Evolutionary conservation across 768 basidiomycete species (phyloP).

Genomic region (Pleurotus eryngii): DNA sequence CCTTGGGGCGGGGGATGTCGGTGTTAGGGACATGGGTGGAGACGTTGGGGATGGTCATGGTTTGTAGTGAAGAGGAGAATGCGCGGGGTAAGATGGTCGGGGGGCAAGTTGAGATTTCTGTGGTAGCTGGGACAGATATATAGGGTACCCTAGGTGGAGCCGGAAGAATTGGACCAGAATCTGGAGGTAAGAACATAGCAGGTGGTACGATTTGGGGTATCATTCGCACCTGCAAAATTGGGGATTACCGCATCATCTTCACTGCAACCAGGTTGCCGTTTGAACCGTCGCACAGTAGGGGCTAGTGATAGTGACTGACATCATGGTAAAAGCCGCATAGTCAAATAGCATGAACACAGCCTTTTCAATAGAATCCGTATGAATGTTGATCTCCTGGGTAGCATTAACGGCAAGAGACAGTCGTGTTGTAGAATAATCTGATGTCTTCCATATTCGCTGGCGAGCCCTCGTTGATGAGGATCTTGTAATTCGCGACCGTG

Average conservation of each 20-base stretch:
- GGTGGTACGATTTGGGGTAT: conserved; percentile 13
- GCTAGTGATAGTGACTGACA: background rate
- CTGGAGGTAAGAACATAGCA: background rate
- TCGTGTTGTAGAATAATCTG: too few relatives aligned
- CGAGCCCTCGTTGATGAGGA: too few relatives aligned
- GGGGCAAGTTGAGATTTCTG: background rate
- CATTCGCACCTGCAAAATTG: background rate
- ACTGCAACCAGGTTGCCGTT: too few relatives aligned
- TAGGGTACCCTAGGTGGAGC: background rate
- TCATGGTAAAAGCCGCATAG: background rate
- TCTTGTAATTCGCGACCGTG: too few relatives aligned
- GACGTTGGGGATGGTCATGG: conserved; percentile 39
- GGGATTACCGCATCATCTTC: too few relatives aligned
- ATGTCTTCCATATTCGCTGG: too few relatives aligned
- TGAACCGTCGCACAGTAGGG: background rate
- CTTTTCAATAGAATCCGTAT: too few relatives aligned
- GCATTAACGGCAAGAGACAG: background rate
- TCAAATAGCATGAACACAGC: too few relatives aligned
- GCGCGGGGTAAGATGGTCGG: conserved; percentile 11
- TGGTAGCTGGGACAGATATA: conserved; percentile 8
- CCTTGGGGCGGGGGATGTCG: conserved; percentile 68
- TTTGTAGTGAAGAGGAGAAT: conserved; percentile 12
- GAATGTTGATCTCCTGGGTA: too few relatives aligned
- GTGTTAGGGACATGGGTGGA: conserved; percentile 25
- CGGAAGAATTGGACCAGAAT: background rate